Evolutionary conservation across 352 stramenopile species (phyloP).

Genomic region (Phytopythium vexans): DNA sequence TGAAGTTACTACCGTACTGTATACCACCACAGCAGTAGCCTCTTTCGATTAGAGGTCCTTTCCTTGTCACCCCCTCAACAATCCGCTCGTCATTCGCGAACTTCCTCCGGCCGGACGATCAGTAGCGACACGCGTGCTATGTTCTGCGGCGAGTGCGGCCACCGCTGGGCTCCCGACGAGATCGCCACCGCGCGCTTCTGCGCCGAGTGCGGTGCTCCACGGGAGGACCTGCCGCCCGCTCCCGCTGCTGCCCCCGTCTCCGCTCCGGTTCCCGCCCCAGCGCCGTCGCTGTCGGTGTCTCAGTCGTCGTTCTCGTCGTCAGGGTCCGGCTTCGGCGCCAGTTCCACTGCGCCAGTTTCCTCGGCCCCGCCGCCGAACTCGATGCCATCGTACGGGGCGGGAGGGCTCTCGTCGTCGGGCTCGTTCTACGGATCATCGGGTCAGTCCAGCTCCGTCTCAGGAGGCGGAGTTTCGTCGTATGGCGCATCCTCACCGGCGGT

Average conservation of each 20-base stretch:
- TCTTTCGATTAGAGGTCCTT: neutral
- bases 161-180: conserved; percentile 77
- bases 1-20: conserved; percentile 1
- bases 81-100: neutral
- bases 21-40: no score
- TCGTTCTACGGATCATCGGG: conserved; percentile 14
- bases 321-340: neutral
- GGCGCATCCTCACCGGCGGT: conserved; percentile 8
- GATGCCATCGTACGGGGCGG: conserved; percentile 5
- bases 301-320: conserved; percentile 3
- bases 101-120: no score
- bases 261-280: conserved; percentile 2
- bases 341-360: neutral
- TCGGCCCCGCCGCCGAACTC: conserved; percentile 7
- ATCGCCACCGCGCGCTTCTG: conserved; percentile 80
- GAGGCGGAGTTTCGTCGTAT: conserved; percentile 13
- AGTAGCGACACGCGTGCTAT: conserved; percentile 18
- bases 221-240: conserved; percentile 45
- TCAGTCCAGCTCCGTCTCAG: conserved; percentile 8
- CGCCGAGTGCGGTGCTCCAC: conserved; percentile 71
- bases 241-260: neutral
- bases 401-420: conserved; percentile 1
- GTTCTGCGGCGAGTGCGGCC: conserved; percentile 83
- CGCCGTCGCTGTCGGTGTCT: neutral
- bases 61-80: neutral